phyloP scores from a whole-genome alignment of 2,329 filamentous ascomycete genomes.

The Rhynchosporium graminicola region DNA sequence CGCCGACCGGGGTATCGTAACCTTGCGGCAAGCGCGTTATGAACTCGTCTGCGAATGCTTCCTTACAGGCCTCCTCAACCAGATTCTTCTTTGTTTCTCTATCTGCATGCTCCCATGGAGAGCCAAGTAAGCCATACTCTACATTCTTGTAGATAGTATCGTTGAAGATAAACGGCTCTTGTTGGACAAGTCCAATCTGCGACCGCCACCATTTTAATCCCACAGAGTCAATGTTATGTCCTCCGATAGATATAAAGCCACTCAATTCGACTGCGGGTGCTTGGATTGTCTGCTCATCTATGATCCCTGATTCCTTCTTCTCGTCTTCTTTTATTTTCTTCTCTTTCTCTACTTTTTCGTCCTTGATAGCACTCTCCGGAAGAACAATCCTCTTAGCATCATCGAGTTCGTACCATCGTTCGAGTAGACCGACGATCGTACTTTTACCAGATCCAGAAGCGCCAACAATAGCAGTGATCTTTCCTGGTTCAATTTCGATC shows the following conservation, averaged over 20 bases:
- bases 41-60: constrained; percentile 71
- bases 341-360: constrained; percentile 46
- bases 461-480: constrained; percentile 73
- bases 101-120: constrained; percentile 53
- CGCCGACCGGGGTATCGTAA: constrained; percentile 74
- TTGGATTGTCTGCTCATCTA: constrained; percentile 22
- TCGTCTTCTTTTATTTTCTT: constrained; percentile 41
- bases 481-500: constrained; percentile 54
- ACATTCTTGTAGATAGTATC: constrained; percentile 65
- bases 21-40: constrained; percentile 65
- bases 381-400: constrained; percentile 50
- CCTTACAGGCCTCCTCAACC: constrained; percentile 63
- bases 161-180: constrained; percentile 69
- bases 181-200: constrained; percentile 66
- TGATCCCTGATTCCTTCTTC: neutral
- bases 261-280: constrained; percentile 47
- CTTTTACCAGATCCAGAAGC: constrained; percentile 74
- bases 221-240: constrained; percentile 55
- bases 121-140: constrained; percentile 56
- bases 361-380: constrained; percentile 46
- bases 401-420: constrained; percentile 69
- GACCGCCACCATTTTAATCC: constrained; percentile 62
- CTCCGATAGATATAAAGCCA: constrained; percentile 56
- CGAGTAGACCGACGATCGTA: constrained; percentile 69
- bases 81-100: constrained; percentile 58